Conservation (phyloP, 1,284 basidiomycete species). For the Cutaneotrichosporon sp. region DNA sequence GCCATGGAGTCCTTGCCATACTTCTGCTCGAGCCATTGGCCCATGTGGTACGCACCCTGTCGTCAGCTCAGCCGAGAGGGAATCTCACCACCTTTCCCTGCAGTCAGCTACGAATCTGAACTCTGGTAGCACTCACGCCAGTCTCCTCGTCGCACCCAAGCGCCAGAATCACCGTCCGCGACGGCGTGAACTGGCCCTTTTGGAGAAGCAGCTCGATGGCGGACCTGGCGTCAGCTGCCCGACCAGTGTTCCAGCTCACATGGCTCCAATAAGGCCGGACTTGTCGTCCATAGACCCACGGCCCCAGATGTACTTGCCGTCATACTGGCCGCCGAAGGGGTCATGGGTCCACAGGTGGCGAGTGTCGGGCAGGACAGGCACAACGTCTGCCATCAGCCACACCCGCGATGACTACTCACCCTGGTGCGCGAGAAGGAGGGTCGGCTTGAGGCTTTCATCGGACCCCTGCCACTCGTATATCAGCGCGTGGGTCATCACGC, state of each 20-base stretch:
- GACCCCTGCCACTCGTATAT: constrained; percentile 62
- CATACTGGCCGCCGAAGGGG: constrained; percentile 62
- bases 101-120: not conserved
- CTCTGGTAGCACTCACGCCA: too few species aligned
- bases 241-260: constrained; percentile 49
- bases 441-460: constrained; percentile 57
- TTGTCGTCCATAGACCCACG: constrained; percentile 62
- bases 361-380: constrained; percentile 57
- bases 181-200: constrained; percentile 52
- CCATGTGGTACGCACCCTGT: constrained; percentile 59
- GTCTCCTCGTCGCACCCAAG: constrained; percentile 70
- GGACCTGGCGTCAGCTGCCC: constrained; percentile 48
- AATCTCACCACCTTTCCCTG: constrained; percentile 8
- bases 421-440: constrained; percentile 64
- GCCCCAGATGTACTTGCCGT: constrained; percentile 60
- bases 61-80: not conserved
- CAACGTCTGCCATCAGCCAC: constrained; percentile 49
- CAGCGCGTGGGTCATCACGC: constrained; percentile 62
- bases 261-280: constrained; percentile 56
- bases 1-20: constrained; percentile 61
- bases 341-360: constrained; percentile 58
- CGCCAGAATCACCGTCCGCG: constrained; percentile 57
- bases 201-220: constrained; percentile 57
- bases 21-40: constrained; percentile 52
- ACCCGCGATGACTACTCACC: constrained; percentile 32